These are phyloP conservation scores for Scytalidium lignicola DNA, from an alignment of 2,329 filamentous ascomycete species.

Conservation along the genomic window DNA sequence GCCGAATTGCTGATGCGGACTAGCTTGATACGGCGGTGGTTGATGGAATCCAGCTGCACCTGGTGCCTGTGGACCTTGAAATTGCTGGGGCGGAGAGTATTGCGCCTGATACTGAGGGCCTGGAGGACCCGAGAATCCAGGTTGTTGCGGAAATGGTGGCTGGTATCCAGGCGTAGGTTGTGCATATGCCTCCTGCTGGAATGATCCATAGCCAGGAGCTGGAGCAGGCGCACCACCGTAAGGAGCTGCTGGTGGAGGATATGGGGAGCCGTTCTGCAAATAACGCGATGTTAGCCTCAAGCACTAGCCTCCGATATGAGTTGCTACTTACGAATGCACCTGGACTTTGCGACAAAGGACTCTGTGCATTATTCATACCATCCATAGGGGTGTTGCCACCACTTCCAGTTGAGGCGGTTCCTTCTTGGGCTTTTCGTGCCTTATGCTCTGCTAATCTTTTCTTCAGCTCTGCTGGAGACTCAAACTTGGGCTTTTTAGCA, in stretches of 20 bases:
- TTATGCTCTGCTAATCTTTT: constrained; percentile 73
- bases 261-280: constrained; percentile 26
- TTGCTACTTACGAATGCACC: constrained; percentile 51
- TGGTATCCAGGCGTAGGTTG: constrained; percentile 36
- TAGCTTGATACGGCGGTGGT: constrained; percentile 21
- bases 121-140: constrained; percentile 28
- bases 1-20: constrained; percentile 31
- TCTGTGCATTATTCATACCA: constrained; percentile 34
- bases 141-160: constrained; percentile 31
- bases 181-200: constrained; percentile 28
- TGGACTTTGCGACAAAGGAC: constrained; percentile 47
- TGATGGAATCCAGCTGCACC: constrained; percentile 23
- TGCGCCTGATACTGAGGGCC: constrained; percentile 25
- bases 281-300: constrained; percentile 7
- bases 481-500: constrained; percentile 67
- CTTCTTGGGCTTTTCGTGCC: constrained; percentile 58
- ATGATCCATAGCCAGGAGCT: constrained; percentile 28
- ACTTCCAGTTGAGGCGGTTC: constrained; percentile 48
- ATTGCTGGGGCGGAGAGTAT: constrained; percentile 27
- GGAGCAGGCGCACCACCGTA: constrained; percentile 25
- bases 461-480: constrained; percentile 73
- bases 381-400: constrained; percentile 49
- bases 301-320: not conserved
- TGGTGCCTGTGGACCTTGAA: constrained; percentile 26
- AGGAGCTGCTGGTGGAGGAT: constrained; percentile 20